Conservation (phyloP, 805 yeast species). For the Metschnikowia koreensis region DNA sequence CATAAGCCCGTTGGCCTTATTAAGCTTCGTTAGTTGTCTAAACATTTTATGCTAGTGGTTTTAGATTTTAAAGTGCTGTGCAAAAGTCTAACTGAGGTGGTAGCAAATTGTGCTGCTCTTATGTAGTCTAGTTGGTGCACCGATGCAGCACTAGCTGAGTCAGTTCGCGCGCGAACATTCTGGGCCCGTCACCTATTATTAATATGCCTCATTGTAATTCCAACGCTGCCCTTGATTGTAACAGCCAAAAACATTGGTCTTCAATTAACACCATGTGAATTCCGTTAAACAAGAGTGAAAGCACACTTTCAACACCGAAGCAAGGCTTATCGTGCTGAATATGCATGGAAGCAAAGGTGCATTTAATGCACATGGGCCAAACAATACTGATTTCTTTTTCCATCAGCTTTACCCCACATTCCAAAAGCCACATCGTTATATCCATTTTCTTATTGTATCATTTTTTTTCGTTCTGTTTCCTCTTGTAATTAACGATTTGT, state of each 20-base stretch:
- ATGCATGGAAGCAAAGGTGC: not conserved
- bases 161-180: not conserved
- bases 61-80: not conserved
- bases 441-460: too few species aligned
- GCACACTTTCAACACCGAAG: too few species aligned
- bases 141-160: not conserved
- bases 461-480: too few species aligned
- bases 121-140: conserved; percentile 8
- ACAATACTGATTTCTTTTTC: not conserved
- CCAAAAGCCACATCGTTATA: too few species aligned
- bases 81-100: not conserved
- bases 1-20: not conserved
- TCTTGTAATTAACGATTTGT: too few species aligned
- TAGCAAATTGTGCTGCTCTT: not conserved
- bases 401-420: not conserved
- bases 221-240: too few species aligned
- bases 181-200: conserved; percentile 1
- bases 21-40: not conserved
- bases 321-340: not conserved
- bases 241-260: not conserved
- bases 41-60: conserved; percentile 3
- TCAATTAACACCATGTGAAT: not conserved
- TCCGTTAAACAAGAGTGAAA: too few species aligned
- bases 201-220: not conserved
- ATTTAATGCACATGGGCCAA: not conserved